phyloP scores from a whole-genome alignment of 768 basidiomycete species.

The Suillus tomentosus region DNA sequence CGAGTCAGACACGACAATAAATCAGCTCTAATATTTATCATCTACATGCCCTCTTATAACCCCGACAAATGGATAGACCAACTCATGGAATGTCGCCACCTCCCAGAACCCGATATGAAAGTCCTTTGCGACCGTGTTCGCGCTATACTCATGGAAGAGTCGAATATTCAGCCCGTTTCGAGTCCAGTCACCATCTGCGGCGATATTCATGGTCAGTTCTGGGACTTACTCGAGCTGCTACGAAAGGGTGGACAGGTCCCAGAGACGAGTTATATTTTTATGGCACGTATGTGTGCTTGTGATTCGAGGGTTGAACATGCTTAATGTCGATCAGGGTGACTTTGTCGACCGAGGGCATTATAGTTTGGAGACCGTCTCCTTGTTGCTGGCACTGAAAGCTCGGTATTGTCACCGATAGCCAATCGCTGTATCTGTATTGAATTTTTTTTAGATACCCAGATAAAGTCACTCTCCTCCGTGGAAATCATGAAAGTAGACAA shows the following conservation, averaged over 20 bases:
- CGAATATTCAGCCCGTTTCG: constrained; percentile 95
- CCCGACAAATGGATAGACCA: constrained; percentile 88
- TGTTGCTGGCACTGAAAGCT: constrained; percentile 88
- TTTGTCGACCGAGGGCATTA: constrained; percentile 98
- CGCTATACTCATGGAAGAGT: constrained; percentile 90
- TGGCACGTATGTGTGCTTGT: constrained; percentile 69
- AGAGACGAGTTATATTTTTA: constrained; percentile 92
- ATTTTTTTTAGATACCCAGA: constrained; percentile 77
- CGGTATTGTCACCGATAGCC: constrained; percentile 47
- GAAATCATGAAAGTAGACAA: constrained; percentile 96
- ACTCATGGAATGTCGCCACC: constrained; percentile 82
- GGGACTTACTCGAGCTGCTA: constrained; percentile 91
- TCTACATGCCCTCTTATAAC: constrained; percentile 38
- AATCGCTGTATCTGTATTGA: constrained; percentile 13
- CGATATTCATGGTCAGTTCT: constrained; percentile 98
- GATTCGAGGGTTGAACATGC: constrained; percentile 22
- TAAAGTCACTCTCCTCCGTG: constrained; percentile 85
- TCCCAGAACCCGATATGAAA: constrained; percentile 93
- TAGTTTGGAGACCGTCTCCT: constrained; percentile 91
- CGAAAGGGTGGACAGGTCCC: constrained; percentile 85
- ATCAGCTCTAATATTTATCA: constrained; percentile 2
- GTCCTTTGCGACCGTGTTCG: constrained; percentile 88
- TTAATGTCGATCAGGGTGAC: constrained; percentile 69
- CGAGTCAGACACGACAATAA: neutral
- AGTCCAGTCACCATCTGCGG: constrained; percentile 95